A percentile compares a stretch with the other conserved stretches of the same genome.
phyloP scores from a whole-genome alignment of 2,329 filamentous ascomycete genomes.

The Diaporthe longicolla region DNA sequence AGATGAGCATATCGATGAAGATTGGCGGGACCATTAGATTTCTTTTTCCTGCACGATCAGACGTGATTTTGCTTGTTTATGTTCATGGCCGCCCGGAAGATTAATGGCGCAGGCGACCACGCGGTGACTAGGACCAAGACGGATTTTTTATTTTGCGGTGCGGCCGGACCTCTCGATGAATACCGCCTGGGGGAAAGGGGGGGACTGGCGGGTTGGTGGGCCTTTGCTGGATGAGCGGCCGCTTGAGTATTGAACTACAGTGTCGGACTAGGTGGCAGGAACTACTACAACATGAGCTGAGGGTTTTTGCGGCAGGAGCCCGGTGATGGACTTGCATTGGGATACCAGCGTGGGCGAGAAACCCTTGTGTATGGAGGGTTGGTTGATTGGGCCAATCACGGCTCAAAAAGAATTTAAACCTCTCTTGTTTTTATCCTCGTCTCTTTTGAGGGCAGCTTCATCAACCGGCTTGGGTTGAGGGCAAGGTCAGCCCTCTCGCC shows the following conservation, averaged over 20 bases:
- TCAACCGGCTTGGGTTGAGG: conserved; percentile 23
- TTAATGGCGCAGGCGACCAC: conserved; percentile 51
- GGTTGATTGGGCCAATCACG: conserved; percentile 38
- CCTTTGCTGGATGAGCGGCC: conserved; percentile 37
- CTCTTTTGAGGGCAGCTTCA: conserved; percentile 36
- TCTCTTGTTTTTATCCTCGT: conserved; percentile 41
- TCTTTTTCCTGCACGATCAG: conserved; percentile 46
- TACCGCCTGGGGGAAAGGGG: not conserved
- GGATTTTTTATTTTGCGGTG: conserved; percentile 42
- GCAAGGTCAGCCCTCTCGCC: conserved; percentile 28
- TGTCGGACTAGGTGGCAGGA: conserved; percentile 37
- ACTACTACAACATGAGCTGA: conserved; percentile 39
- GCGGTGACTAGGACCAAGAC: conserved; percentile 49
- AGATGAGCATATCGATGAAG: conserved; percentile 50
- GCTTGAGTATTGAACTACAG: conserved; percentile 36
- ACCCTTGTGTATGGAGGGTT: conserved; percentile 32
- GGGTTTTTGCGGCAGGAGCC: conserved; percentile 26
- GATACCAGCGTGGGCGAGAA: conserved; percentile 32
- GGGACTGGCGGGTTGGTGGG: not conserved
- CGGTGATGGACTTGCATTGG: conserved; percentile 40
- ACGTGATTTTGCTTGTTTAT: conserved; percentile 46
- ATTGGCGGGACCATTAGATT: conserved; percentile 47
- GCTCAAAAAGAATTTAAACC: conserved; percentile 44
- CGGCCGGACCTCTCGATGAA: conserved; percentile 30
- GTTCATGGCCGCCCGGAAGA: conserved; percentile 56